These are phyloP conservation scores for Fallopia convolvulus DNA, from an alignment of 148 eudicot species.

Conservation along the genomic window DNA sequence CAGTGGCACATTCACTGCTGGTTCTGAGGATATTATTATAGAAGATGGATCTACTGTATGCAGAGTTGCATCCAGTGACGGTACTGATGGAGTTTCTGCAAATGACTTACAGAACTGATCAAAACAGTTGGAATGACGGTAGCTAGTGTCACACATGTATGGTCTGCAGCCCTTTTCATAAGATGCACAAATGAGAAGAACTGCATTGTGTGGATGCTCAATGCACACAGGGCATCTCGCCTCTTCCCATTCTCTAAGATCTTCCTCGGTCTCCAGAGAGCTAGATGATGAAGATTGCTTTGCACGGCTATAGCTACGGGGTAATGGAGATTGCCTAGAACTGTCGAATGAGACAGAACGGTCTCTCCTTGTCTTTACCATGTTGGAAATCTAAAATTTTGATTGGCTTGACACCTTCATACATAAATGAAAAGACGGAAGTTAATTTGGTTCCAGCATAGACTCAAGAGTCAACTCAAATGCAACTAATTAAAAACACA, in stretches of 20 bases:
- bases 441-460: background rate
- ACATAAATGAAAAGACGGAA: background rate
- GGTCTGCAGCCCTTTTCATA: conserved; percentile 89
- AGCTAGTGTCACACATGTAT: conserved; percentile 93
- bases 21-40: conserved; percentile 18
- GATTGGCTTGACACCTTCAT: background rate
- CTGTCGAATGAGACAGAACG: conserved; percentile 51
- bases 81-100: conserved; percentile 24
- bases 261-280: conserved; percentile 40
- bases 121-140: conserved; percentile 92
- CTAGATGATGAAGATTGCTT: conserved; percentile 27
- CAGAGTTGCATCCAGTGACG: conserved; percentile 20
- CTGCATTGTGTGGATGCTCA: conserved; percentile 97
- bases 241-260: conserved; percentile 83
- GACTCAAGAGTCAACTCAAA: background rate
- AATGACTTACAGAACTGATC: conserved; percentile 73
- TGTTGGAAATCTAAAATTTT: conserved; percentile 15
- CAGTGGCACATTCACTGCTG: conserved; percentile 18
- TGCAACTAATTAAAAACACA: background rate
- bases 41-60: conserved; percentile 19
- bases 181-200: conserved; percentile 78
- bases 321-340: conserved; percentile 46
- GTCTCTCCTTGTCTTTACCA: conserved; percentile 75
- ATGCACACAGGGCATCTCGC: conserved; percentile 95
- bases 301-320: conserved; percentile 51